phyloP scores from a whole-genome alignment of 495 filamentous ascomycete genomes.

The Physcia stellaris region DNA sequence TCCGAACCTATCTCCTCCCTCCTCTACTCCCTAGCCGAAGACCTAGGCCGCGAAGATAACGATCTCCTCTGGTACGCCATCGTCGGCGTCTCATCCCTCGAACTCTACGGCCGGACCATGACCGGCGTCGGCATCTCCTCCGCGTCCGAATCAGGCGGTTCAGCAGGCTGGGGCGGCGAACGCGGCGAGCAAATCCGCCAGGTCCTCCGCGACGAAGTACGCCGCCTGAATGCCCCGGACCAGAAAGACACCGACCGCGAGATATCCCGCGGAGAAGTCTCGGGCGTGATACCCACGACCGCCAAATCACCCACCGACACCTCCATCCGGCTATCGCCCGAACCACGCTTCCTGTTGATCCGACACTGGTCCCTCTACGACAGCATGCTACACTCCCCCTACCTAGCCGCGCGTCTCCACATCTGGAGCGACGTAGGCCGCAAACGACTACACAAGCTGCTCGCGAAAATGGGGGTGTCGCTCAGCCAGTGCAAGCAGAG shows the following conservation, averaged over 20 bases:
- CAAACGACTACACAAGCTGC: constrained; percentile 84
- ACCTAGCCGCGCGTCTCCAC: constrained; percentile 80
- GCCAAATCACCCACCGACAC: constrained; percentile 82
- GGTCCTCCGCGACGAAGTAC: constrained; percentile 83
- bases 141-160: constrained; percentile 38
- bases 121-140: constrained; percentile 66
- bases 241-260: constrained; percentile 40
- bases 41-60: constrained; percentile 91
- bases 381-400: constrained; percentile 95
- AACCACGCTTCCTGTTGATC: constrained; percentile 86
- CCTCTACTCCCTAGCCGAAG: constrained; percentile 86
- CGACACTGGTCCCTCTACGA: constrained; percentile 96
- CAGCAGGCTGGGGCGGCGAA: constrained; percentile 67
- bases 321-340: constrained; percentile 82
- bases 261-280: constrained; percentile 40
- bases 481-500: constrained; percentile 85
- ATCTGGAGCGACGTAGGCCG: constrained; percentile 86
- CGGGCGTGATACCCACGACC: constrained; percentile 72
- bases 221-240: constrained; percentile 79
- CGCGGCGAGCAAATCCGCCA: constrained; percentile 74
- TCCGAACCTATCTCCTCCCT: constrained; percentile 89
- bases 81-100: constrained; percentile 80
- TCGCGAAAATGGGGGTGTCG: constrained; percentile 97
- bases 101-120: constrained; percentile 77
- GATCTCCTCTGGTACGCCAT: constrained; percentile 91